Evolutionary conservation across 2,329 filamentous ascomycete species (phyloP).

Genomic region (Pseudogymnoascus sp.): DNA sequence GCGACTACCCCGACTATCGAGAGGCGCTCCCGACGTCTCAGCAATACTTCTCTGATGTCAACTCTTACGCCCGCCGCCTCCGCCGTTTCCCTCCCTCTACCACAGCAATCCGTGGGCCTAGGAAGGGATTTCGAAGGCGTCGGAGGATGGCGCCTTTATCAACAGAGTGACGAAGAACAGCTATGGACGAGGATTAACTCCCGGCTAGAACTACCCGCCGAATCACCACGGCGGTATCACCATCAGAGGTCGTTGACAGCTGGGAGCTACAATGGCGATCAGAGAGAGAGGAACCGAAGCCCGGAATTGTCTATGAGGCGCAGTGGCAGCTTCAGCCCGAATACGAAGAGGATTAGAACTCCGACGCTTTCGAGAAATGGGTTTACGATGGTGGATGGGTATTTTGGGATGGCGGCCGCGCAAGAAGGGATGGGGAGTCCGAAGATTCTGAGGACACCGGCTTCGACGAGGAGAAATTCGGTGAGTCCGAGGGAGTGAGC

Average conservation of each 20-base stretch:
- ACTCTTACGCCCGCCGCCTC: constrained; percentile 21
- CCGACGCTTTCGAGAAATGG: constrained; percentile 29
- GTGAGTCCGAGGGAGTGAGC: constrained; percentile 6
- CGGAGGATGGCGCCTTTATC: constrained; percentile 46
- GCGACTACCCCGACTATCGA: neutral
- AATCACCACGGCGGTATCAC: constrained; percentile 35
- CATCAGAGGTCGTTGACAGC: constrained; percentile 28
- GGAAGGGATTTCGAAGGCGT: constrained; percentile 52
- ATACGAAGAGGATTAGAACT: constrained; percentile 41
- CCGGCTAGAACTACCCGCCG: constrained; percentile 39
- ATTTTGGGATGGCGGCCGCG: constrained; percentile 14
- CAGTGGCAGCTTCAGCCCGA: constrained; percentile 28
- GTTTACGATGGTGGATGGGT: constrained; percentile 13
- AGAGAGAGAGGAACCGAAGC: constrained; percentile 11
- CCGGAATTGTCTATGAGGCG: constrained; percentile 9
- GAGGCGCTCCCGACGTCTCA: neutral
- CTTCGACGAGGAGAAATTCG: constrained; percentile 6
- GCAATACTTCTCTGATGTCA: constrained; percentile 13
- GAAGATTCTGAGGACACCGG: neutral
- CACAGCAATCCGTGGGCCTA: constrained; percentile 38
- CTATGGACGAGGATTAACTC: constrained; percentile 46
- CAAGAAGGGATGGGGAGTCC: neutral
- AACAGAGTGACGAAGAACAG: constrained; percentile 28
- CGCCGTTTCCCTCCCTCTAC: neutral
- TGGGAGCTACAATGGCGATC: constrained; percentile 17